Base-by-base conservation (phyloP, 176 grass and related monocot species). In the Oryza nivara region DNA sequence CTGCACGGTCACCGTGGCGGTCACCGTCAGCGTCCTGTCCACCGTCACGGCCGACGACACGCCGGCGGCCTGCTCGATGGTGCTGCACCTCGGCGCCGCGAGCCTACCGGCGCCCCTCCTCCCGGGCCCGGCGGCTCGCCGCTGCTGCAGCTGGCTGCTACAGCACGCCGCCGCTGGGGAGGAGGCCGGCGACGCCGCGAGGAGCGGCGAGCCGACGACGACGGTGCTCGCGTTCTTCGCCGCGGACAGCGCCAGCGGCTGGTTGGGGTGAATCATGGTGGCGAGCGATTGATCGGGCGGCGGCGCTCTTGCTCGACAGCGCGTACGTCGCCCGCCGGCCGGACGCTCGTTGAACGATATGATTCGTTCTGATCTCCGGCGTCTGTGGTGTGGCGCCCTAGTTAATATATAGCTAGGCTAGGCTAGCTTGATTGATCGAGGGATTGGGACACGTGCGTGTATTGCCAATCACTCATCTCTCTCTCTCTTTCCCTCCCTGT, bases 1-100 rank as follows among this genome's bases (percentile, higher is more conserved):
- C 56, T 89, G 71, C 16, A 88, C 90, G 16, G 76, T 92, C 32
- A 97, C 75, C 22, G 86, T 51, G 34, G 86, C 95, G 70, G 4
- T 92, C 26, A 94, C 78, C 2, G 80, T 91, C 32, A 86, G 72
- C 74, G 44, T 11, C 73, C 10, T 73, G 32, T 85, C 88, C 43
- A 54, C 16, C 0, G 70, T 61, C 65, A 70, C 13, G 15, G 32
- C 6, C 20, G 80, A 72, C 20, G 80, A 72, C 35, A 43, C 22
- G 75, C 34, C 44, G 40, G n/a, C 35, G 26, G 48, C 7, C 68
- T 78, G 73, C 73, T 86, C 86, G 17, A 63, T 72, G 2, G 86
- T 28, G 66, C 48, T 32, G 83, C 82, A 83, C 78, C 65, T 77
- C 11, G 40, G 4, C 64, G 13, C 16, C 17, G 54, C 2, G 16